These are phyloP conservation scores for Avicennia marina DNA, from an alignment of 257 asterid species.

Conservation along the genomic window DNA sequence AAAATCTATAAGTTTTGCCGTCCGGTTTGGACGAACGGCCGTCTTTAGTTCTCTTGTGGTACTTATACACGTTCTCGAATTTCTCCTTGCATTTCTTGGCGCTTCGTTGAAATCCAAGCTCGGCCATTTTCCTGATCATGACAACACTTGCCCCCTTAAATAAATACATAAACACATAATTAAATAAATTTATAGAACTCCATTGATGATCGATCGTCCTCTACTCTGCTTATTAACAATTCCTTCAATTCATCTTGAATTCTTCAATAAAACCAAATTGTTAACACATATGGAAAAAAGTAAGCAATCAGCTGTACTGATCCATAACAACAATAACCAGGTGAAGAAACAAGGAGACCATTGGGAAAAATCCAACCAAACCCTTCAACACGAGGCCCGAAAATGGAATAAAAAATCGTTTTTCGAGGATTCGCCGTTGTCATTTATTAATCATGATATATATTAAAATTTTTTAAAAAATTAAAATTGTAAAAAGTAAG, in stretches of 20 bases:
- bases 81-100: conserved; percentile 93
- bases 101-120: conserved; percentile 74
- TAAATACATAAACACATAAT: background rate
- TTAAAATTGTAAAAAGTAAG: too few species aligned
- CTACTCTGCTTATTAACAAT: too few species aligned
- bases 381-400: too few species aligned
- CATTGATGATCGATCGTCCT: too few species aligned
- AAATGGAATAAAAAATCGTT: too few species aligned
- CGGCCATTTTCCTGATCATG: conserved; percentile 96
- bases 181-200: too few species aligned
- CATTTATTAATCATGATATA: too few species aligned
- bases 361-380: conserved; percentile 6
- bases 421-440: too few species aligned
- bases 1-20: conserved; percentile 78
- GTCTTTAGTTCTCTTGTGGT: conserved; percentile 83
- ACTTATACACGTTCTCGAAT: conserved; percentile 88
- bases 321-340: conserved; percentile 4
- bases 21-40: conserved; percentile 80
- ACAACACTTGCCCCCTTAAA: background rate
- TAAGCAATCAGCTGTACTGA: conserved; percentile 16
- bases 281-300: conserved; percentile 34
- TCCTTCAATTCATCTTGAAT: too few species aligned
- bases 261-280: conserved; percentile 8
- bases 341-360: conserved; percentile 8
- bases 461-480: too few species aligned